Evolutionary conservation across 2,329 filamentous ascomycete species (phyloP).

Genomic region (Exophiala bonariae): DNA sequence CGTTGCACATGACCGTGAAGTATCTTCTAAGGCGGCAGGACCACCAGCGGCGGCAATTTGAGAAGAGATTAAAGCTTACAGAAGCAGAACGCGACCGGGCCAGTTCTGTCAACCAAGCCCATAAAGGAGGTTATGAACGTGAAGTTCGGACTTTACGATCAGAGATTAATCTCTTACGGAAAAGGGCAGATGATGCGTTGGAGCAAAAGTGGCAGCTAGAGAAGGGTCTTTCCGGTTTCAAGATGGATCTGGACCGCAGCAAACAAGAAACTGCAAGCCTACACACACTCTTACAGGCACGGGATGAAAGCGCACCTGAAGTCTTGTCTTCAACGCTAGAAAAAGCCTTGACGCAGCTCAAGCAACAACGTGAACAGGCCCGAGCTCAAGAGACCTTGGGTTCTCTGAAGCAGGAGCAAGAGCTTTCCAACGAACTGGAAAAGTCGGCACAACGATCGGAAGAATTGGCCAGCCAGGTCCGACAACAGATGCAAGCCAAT

Average conservation of each 20-base stretch:
- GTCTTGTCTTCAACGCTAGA: conserved; percentile 65
- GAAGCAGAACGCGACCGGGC: conserved; percentile 78
- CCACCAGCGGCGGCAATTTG: conserved; percentile 77
- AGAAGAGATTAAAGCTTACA: conserved; percentile 74
- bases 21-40: conserved; percentile 83
- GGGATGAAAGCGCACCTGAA: conserved; percentile 74
- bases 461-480: conserved; percentile 74
- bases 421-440: conserved; percentile 68
- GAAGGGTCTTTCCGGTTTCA: conserved; percentile 81
- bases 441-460: conserved; percentile 77
- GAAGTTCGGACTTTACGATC: conserved; percentile 78
- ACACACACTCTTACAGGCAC: conserved; percentile 73
- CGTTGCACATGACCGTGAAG: conserved; percentile 82
- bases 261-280: conserved; percentile 90
- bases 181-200: conserved; percentile 86
- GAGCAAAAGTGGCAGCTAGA: conserved; percentile 97
- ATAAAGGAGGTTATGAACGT: conserved; percentile 76
- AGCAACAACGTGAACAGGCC: conserved; percentile 65
- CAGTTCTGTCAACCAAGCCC: conserved; percentile 57
- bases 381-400: conserved; percentile 58
- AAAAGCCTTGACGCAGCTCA: conserved; percentile 72
- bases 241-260: conserved; percentile 95
- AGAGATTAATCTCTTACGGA: conserved; percentile 81
- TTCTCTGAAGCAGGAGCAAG: conserved; percentile 68
- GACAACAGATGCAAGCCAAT: conserved; percentile 78